A percentile compares a stretch with the other conserved stretches of the same genome.
Conservation (phyloP, 345 rosid species). For the Iberis pinnata region DNA sequence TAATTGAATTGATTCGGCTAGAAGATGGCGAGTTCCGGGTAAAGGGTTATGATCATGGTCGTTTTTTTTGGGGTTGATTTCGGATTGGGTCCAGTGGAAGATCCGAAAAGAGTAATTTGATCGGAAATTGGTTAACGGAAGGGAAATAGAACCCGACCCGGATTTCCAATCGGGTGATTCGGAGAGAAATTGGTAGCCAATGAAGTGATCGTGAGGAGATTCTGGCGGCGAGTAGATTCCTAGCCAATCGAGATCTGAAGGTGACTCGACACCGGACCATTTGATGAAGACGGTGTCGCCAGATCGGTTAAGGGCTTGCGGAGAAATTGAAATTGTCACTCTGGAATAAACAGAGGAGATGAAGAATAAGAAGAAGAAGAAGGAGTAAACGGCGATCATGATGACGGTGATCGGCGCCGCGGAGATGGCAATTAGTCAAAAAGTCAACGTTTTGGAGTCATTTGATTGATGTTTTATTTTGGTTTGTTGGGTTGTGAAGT, state of each 20-base stretch:
- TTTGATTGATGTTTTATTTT: not conserved
- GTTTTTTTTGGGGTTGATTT: slow-evolving; percentile 44
- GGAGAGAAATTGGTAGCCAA: slow-evolving; percentile 72
- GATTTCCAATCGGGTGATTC: slow-evolving; percentile 49
- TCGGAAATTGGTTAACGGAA: slow-evolving; percentile 67
- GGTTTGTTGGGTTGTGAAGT: slow-evolving; percentile 15
- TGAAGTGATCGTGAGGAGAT: slow-evolving; percentile 56
- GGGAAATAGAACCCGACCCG: slow-evolving; percentile 66
- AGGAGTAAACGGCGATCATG: slow-evolving; percentile 32
- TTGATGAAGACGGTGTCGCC: slow-evolving; percentile 51
- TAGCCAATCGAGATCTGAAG: slow-evolving; percentile 78
- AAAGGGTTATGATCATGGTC: slow-evolving; percentile 86
- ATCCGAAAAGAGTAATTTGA: slow-evolving; percentile 81
- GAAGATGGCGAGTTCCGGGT: slow-evolving; percentile 53
- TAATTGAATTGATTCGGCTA: slow-evolving; percentile 44
- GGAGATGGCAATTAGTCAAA: slow-evolving; percentile 8
- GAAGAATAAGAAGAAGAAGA: slow-evolving; percentile 27
- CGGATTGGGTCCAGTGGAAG: slow-evolving; percentile 72
- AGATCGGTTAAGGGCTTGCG: slow-evolving; percentile 44
- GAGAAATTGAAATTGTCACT: slow-evolving; percentile 39
- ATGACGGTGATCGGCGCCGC: not conserved
- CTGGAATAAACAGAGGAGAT: slow-evolving; percentile 26
- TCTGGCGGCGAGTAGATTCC: slow-evolving; percentile 87
- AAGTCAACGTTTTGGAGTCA: slow-evolving; percentile 15
- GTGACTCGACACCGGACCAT: slow-evolving; percentile 69